phyloP scores from a whole-genome alignment of 257 asterid species.

The Verbena officinalis region DNA sequence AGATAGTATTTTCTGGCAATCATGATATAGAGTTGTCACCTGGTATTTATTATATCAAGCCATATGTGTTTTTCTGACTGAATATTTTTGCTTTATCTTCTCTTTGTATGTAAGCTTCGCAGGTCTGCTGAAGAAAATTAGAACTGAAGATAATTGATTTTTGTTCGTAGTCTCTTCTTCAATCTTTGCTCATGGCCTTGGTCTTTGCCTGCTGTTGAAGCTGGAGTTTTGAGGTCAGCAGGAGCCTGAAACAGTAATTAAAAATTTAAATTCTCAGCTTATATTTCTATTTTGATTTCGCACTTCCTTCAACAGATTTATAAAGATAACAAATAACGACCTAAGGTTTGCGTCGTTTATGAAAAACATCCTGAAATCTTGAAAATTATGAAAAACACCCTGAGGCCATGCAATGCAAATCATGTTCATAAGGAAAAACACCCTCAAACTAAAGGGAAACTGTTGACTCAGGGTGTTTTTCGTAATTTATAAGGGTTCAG shows the following conservation, averaged over 20 bases:
- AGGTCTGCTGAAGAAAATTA: conserved; percentile 26
- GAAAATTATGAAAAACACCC: too few species aligned
- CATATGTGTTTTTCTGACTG: too few species aligned
- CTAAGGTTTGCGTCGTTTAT: too few species aligned
- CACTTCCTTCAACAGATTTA: not conserved
- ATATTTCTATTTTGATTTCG: not conserved
- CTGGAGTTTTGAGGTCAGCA: not conserved
- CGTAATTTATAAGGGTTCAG: too few species aligned
- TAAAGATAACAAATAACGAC: too few species aligned
- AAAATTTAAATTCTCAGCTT: conserved; percentile 9
- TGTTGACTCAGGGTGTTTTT: too few species aligned
- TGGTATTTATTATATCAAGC: too few species aligned
- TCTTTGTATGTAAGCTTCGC: conserved; percentile 24
- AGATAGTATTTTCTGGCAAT: not conserved
- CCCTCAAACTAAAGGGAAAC: too few species aligned
- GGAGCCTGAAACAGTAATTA: not conserved
- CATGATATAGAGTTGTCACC: not conserved
- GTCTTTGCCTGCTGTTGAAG: not conserved
- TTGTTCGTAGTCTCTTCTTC: conserved; percentile 6
- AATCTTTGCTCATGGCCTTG: conserved; percentile 5
- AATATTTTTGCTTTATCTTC: too few species aligned
- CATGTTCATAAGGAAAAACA: too few species aligned
- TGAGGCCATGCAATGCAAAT: too few species aligned
- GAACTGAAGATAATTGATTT: conserved; percentile 8
- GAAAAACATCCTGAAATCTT: too few species aligned